These are phyloP conservation scores for Penicillium coprophilum DNA, from an alignment of 495 filamentous ascomycete species.

Conservation along the genomic window DNA sequence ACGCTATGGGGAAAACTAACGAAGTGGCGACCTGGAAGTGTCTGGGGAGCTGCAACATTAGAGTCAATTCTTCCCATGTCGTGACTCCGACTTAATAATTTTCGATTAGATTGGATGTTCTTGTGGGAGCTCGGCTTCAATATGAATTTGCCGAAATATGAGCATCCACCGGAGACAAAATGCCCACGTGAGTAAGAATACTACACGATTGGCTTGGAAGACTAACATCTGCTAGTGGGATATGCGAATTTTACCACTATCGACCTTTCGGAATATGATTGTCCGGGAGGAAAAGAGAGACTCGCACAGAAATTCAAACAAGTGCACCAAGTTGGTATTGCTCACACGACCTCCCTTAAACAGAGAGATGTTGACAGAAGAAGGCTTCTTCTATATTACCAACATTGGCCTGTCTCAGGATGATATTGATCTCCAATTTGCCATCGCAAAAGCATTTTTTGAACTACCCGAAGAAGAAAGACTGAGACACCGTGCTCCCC, in stretches of 20 bases:
- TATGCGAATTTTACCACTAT: slow-evolving; percentile 54
- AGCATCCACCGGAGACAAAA: slow-evolving; percentile 8
- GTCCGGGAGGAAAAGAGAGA: slow-evolving; percentile 51
- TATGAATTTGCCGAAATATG: slow-evolving; percentile 2
- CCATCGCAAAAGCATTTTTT: slow-evolving; percentile 50
- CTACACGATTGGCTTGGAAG: not conserved
- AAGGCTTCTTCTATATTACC: slow-evolving; percentile 53
- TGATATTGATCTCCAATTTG: slow-evolving; percentile 53
- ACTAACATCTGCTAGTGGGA: slow-evolving; percentile 18
- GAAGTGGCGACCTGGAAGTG: slow-evolving; percentile 2
- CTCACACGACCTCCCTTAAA: not conserved
- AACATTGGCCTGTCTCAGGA: slow-evolving; percentile 51
- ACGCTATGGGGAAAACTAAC: not conserved
- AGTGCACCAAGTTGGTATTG: slow-evolving; percentile 44
- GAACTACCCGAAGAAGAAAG: slow-evolving; percentile 51
- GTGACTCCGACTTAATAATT: not conserved
- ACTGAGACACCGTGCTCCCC: slow-evolving; percentile 42
- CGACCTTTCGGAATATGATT: slow-evolving; percentile 49
- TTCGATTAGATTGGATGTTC: not conserved
- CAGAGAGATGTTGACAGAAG: not conserved
- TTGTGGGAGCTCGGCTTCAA: not conserved
- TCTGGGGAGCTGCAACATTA: not conserved
- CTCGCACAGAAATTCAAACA: slow-evolving; percentile 52
- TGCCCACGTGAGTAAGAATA: slow-evolving; percentile 1
- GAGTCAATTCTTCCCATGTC: not conserved